Percentiles rank a stretch among this genome's conserved stretches.
phyloP scores from a whole-genome alignment of 768 basidiomycete species.

The Termitomyces sp. region DNA sequence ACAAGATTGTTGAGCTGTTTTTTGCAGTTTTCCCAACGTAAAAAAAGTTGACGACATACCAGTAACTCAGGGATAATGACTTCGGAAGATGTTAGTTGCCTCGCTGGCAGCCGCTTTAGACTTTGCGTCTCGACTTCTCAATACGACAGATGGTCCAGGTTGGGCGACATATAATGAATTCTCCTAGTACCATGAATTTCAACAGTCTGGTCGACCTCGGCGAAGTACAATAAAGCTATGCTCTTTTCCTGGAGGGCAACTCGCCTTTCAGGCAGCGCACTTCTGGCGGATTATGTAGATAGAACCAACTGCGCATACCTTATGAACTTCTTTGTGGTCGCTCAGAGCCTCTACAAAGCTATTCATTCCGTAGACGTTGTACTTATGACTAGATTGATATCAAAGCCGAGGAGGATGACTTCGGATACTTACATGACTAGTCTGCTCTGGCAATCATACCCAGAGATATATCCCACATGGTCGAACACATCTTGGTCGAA shows the following conservation, averaged over 20 bases:
- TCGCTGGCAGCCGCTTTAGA: constrained; percentile 75
- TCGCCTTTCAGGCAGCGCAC: no score
- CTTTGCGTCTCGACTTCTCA: constrained; percentile 62
- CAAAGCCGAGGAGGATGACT: not conserved
- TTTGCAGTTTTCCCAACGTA: no score
- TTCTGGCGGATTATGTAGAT: constrained; percentile 17
- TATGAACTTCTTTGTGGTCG: constrained; percentile 67
- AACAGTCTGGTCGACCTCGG: constrained; percentile 60
- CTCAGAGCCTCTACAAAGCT: constrained; percentile 69
- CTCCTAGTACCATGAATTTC: constrained; percentile 58
- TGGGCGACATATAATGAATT: not conserved
- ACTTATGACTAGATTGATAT: constrained; percentile 33
- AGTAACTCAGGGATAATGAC: constrained; percentile 76
- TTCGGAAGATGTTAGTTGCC: constrained; percentile 67
- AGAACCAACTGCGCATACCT: constrained; percentile 36
- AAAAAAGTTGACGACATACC: constrained; percentile 29
- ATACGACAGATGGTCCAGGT: not conserved
- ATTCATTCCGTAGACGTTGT: constrained; percentile 75
- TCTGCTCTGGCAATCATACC: constrained; percentile 63
- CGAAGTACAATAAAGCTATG: constrained; percentile 61
- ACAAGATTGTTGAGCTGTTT: no score
- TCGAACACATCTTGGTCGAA: constrained; percentile 63
- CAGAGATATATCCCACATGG: constrained; percentile 55
- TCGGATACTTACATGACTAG: constrained; percentile 59
- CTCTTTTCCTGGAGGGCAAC: constrained; percentile 64